phyloP scores from a whole-genome alignment of 2,329 filamentous ascomycete species.

The Curvularia spicifera region DNA sequence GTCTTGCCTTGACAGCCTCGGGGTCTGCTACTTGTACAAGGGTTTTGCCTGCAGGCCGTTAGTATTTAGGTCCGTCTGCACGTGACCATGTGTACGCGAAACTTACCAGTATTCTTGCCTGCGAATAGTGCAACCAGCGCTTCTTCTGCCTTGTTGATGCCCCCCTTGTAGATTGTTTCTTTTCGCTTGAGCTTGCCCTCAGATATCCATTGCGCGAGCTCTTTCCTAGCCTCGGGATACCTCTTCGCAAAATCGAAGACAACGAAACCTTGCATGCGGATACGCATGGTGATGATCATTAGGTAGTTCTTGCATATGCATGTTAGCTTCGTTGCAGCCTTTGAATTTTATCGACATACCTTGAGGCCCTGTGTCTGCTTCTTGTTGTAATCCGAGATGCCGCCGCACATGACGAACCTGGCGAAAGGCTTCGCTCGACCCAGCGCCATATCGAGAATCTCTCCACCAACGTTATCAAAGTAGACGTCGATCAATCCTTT shows the following conservation, averaged over 20 bases:
- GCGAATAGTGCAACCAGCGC: conserved; percentile 69
- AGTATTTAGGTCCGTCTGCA: conserved; percentile 6
- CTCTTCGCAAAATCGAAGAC: conserved; percentile 70
- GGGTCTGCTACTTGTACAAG: conserved; percentile 49
- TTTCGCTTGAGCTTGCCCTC: conserved; percentile 74
- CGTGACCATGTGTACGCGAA: not conserved
- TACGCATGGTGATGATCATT: conserved; percentile 53
- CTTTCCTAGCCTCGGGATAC: conserved; percentile 63
- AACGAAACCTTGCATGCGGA: conserved; percentile 65
- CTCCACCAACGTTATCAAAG: conserved; percentile 60
- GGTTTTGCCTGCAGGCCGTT: conserved; percentile 61
- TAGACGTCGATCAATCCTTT: conserved; percentile 59
- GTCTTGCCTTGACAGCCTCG: conserved; percentile 50
- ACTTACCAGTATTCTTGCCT: conserved; percentile 73
- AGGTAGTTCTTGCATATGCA: conserved; percentile 48
- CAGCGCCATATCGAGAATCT: conserved; percentile 57
- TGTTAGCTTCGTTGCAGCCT: conserved; percentile 10
- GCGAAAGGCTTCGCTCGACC: conserved; percentile 51
- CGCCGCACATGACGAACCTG: conserved; percentile 55
- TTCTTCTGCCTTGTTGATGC: conserved; percentile 67
- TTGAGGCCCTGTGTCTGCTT: conserved; percentile 59
- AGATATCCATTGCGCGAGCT: conserved; percentile 70
- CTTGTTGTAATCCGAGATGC: conserved; percentile 54
- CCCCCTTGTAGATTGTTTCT: conserved; percentile 74
- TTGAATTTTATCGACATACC: conserved; percentile 17